Conservation (phyloP, 805 yeast species). For the Ogataea salicorniae region DNA sequence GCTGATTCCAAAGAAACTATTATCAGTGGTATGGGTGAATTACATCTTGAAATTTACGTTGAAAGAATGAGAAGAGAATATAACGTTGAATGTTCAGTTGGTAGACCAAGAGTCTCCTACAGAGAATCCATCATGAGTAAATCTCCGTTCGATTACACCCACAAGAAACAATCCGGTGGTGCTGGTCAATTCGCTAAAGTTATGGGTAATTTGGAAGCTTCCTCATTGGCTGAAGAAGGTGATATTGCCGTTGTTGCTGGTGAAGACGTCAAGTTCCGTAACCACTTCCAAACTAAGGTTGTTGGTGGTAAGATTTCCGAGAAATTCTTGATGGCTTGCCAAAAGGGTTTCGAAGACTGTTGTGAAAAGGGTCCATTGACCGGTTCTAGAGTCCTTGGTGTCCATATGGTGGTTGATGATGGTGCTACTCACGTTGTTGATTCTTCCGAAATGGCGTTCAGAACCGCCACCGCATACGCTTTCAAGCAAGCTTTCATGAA, state of each 20-base stretch:
- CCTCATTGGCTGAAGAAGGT: constrained; percentile 49
- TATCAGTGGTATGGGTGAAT: constrained; percentile 97
- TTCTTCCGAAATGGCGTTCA: constrained; percentile 92
- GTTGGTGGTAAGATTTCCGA: constrained; percentile 98
- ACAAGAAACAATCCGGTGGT: constrained; percentile 98
- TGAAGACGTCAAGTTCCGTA: constrained; percentile 38
- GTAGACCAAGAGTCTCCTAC: constrained; percentile 97
- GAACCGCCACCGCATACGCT: constrained; percentile 87
- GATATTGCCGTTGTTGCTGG: constrained; percentile 25
- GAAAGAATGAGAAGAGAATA: constrained; percentile 98
- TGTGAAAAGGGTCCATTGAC: constrained; percentile 94
- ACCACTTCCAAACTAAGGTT: constrained; percentile 77
- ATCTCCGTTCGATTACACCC: constrained; percentile 84
- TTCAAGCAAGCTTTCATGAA: constrained; percentile 85
- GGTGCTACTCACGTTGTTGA: constrained; percentile 98
- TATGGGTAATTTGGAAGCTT: constrained; percentile 63
- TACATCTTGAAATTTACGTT: constrained; percentile 94
- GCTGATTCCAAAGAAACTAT: constrained; percentile 89
- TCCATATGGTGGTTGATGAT: constrained; percentile 88
- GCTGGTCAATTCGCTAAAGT: constrained; percentile 99
- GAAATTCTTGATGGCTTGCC: constrained; percentile 89
- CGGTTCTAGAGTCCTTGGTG: constrained; percentile 92
- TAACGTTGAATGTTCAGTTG: constrained; percentile 90
- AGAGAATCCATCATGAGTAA: constrained; percentile 81
- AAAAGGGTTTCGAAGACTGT: constrained; percentile 91